phyloP scores from a whole-genome alignment of 495 filamentous ascomycete genomes.

The Cladorrhinum samala region DNA sequence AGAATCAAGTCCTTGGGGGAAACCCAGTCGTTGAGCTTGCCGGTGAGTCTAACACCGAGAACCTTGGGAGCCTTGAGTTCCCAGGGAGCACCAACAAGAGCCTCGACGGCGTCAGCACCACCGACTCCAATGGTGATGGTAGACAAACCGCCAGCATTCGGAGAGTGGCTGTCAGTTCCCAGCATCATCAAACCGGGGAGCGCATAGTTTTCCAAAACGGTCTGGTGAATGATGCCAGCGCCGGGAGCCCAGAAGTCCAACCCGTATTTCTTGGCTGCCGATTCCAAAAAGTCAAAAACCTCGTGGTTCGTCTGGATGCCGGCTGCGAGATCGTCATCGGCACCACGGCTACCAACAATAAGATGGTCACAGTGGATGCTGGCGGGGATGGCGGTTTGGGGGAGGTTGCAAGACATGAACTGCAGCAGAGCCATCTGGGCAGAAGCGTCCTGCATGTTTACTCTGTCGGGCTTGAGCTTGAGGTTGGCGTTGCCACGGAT shows the following conservation, averaged over 20 bases:
- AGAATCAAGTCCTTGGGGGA: conserved; percentile 94
- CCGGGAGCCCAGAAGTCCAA: conserved; percentile 99
- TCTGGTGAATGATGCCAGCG: conserved; percentile 99
- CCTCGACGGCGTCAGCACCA: conserved; percentile 95
- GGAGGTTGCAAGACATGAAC: conserved; percentile 95
- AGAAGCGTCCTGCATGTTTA: conserved; percentile 98
- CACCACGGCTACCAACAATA: conserved; percentile 91
- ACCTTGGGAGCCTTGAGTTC: conserved; percentile 91
- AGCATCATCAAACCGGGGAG: conserved; percentile 97
- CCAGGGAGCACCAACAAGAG: conserved; percentile 93
- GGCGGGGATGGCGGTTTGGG: conserved; percentile 88
- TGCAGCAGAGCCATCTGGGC: conserved; percentile 97
- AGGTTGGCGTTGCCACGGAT: conserved; percentile 86
- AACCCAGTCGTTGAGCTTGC: conserved; percentile 81
- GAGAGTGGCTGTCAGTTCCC: conserved; percentile 97
- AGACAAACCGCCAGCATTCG: conserved; percentile 88
- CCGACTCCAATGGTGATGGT: conserved; percentile 97
- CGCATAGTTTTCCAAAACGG: conserved; percentile 97
- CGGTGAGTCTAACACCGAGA: conserved; percentile 78
- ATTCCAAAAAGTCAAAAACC: conserved; percentile 95
- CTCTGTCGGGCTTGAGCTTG: conserved; percentile 95
- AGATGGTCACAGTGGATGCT: conserved; percentile 99
- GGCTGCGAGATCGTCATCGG: conserved; percentile 76
- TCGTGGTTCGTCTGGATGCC: conserved; percentile 92
- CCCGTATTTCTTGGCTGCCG: conserved; percentile 89